Conservation (phyloP, 2,329 filamentous ascomycete genomes). For the Cladobotryum mycophilum region DNA sequence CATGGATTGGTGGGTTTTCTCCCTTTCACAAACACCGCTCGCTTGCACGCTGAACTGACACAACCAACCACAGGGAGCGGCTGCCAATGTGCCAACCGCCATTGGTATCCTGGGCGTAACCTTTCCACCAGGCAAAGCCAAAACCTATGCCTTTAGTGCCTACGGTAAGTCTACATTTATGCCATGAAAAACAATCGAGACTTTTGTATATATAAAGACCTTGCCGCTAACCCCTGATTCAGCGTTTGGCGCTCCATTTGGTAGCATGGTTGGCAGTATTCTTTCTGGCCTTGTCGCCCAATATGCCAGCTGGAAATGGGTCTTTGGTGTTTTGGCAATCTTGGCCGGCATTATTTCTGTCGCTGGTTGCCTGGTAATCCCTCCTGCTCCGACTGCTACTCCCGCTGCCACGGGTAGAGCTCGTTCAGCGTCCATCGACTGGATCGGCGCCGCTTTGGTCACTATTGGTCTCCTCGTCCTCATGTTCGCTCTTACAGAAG, state of each 20-base stretch:
- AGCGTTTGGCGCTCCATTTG: conserved; percentile 55
- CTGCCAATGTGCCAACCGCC: conserved; percentile 64
- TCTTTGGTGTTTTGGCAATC: conserved; percentile 59
- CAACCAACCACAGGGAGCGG: conserved; percentile 43
- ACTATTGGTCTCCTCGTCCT: conserved; percentile 57
- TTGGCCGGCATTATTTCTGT: conserved; percentile 51
- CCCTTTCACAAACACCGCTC: too few relatives aligned
- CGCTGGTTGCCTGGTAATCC: conserved; percentile 55
- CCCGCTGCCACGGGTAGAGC: conserved; percentile 15
- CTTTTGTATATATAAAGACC: conserved; percentile 26
- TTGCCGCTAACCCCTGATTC: too few relatives aligned
- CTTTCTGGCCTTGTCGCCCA: conserved; percentile 57
- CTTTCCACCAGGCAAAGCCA: conserved; percentile 60
- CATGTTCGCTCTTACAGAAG: conserved; percentile 61
- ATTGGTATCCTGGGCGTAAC: conserved; percentile 64
- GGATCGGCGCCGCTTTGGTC: conserved; percentile 58
- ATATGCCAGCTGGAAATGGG: conserved; percentile 59
- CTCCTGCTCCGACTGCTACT: conserved; percentile 35
- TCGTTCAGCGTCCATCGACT: conserved; percentile 47
- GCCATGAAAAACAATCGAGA: neutral
- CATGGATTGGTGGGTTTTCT: conserved; percentile 47
- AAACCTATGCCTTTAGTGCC: conserved; percentile 63
- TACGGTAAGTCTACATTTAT: conserved; percentile 40
- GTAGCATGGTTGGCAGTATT: conserved; percentile 59
- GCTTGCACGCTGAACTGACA: too few relatives aligned